Conservation (phyloP, 345 rosid genomes). For the Durio zibethinus region DNA sequence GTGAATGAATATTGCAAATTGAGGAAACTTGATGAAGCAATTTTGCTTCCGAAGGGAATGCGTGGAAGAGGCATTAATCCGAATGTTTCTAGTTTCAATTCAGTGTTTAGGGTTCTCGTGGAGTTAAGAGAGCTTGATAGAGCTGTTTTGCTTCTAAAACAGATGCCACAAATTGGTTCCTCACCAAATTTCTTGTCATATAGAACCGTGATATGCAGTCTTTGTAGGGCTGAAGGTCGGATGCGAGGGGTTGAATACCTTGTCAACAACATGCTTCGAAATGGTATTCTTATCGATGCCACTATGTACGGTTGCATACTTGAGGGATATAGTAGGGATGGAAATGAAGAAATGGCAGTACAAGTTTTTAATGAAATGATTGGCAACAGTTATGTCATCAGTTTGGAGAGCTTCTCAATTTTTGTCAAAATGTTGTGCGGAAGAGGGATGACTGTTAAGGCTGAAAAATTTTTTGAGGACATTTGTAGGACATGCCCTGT, state of each 20-base stretch:
- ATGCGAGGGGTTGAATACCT: slow-evolving; percentile 30
- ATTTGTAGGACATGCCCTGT: slow-evolving; percentile 15
- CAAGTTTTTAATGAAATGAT: slow-evolving; percentile 24
- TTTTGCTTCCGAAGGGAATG: slow-evolving; percentile 32
- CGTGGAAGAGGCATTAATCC: slow-evolving; percentile 19
- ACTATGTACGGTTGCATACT: slow-evolving; percentile 28
- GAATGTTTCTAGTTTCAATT: slow-evolving; percentile 27
- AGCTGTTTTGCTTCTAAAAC: slow-evolving; percentile 28
- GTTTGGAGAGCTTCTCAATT: slow-evolving; percentile 25
- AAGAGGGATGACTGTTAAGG: slow-evolving; percentile 19
- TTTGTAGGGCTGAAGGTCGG: slow-evolving; percentile 26
- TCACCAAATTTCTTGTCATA: slow-evolving; percentile 29
- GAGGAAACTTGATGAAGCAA: slow-evolving; percentile 26
- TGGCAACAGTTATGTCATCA: slow-evolving; percentile 18
- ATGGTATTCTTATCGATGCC: slow-evolving; percentile 23
- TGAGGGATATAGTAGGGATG: slow-evolving; percentile 25
- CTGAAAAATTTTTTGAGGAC: slow-evolving; percentile 23
- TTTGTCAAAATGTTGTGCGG: slow-evolving; percentile 23
- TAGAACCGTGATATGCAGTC: slow-evolving; percentile 26
- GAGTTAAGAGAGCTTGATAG: slow-evolving; percentile 24
- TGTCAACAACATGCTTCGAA: slow-evolving; percentile 26
- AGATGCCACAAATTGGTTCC: slow-evolving; percentile 30
- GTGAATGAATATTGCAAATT: slow-evolving; percentile 33
- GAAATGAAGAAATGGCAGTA: slow-evolving; percentile 23
- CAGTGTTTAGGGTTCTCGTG: slow-evolving; percentile 26